Evolutionary conservation across 306 rosid genomes (phyloP).

Genomic region (Aeschynomene evenia): DNA sequence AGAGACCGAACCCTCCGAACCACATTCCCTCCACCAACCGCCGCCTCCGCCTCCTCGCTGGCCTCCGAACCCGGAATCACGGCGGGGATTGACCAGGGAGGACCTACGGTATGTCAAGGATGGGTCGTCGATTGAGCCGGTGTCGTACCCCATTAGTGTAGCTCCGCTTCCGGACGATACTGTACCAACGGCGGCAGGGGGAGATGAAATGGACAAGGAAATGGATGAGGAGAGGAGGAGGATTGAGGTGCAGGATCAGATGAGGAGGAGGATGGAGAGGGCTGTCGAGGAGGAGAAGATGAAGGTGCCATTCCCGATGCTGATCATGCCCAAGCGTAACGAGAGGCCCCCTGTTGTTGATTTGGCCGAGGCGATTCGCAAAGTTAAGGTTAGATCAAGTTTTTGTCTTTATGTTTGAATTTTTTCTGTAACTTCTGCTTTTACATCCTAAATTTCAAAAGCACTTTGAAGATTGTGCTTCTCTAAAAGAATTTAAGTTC

Average conservation of each 20-base stretch:
- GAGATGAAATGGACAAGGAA: slow-evolving; percentile 16
- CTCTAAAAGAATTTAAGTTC: neutral
- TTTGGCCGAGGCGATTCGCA: slow-evolving; percentile 77
- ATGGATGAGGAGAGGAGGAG: slow-evolving; percentile 52
- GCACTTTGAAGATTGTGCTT: neutral
- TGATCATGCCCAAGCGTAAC: slow-evolving; percentile 64
- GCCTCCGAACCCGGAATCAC: slow-evolving; percentile 36
- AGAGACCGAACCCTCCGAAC: slow-evolving; percentile 25
- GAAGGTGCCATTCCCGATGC: slow-evolving; percentile 68
- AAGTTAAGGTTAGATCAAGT: slow-evolving; percentile 65
- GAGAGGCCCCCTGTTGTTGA: slow-evolving; percentile 68
- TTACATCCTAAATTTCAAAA: too few relatives aligned
- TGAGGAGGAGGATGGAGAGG: slow-evolving; percentile 45
- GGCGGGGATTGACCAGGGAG: slow-evolving; percentile 57
- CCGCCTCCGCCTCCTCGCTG: slow-evolving; percentile 32
- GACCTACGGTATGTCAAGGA: slow-evolving; percentile 73
- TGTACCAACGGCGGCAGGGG: slow-evolving; percentile 13
- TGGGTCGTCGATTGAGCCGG: slow-evolving; percentile 52
- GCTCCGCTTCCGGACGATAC: slow-evolving; percentile 87
- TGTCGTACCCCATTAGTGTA: slow-evolving; percentile 58
- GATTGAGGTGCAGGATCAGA: slow-evolving; percentile 46
- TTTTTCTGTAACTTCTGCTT: too few relatives aligned
- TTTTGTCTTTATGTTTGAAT: too few relatives aligned
- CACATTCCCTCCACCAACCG: slow-evolving; percentile 6
- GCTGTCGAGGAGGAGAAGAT: slow-evolving; percentile 53